phyloP scores from a whole-genome alignment of 1,284 basidiomycete species.

The Malassezia globosa region DNA sequence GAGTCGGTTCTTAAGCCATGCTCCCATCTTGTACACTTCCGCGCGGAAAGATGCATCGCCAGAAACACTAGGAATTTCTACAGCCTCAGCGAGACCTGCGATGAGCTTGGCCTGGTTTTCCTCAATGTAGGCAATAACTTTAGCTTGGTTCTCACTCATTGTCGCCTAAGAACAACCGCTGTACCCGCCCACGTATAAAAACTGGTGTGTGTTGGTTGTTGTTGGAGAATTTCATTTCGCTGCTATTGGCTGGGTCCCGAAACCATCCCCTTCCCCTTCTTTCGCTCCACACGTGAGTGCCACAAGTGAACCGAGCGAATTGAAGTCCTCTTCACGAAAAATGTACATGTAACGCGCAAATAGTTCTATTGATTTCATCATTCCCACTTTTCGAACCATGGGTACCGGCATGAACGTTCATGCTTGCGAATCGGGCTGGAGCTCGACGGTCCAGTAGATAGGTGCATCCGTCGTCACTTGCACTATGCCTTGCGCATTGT shows the following conservation, averaged over 20 bases:
- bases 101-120: slow-evolving; percentile 36
- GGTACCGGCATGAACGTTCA: too few species aligned
- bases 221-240: too few species aligned
- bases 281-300: too few species aligned
- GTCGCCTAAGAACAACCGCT: too few species aligned
- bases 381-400: too few species aligned
- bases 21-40: slow-evolving; percentile 41
- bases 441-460: slow-evolving; percentile 77
- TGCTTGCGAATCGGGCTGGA: slow-evolving; percentile 14
- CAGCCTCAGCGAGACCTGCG: slow-evolving; percentile 36
- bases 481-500: slow-evolving; percentile 51
- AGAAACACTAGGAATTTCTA: slow-evolving; percentile 44
- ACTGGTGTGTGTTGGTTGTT: background rate
- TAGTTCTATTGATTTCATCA: too few species aligned
- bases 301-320: too few species aligned
- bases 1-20: slow-evolving; percentile 40
- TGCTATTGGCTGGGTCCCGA: too few species aligned
- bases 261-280: too few species aligned
- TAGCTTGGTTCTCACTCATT: slow-evolving; percentile 22
- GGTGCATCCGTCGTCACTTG: slow-evolving; percentile 66
- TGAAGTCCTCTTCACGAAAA: too few species aligned
- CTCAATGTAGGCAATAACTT: slow-evolving; percentile 40
- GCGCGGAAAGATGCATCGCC: slow-evolving; percentile 43
- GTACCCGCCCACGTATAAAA: too few species aligned
- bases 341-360: too few species aligned